Evolutionary conservation across 495 filamentous ascomycete species (phyloP), one percentile per base, ranked within the genome.

Genomic region (Lichina pygmaea): DNA sequence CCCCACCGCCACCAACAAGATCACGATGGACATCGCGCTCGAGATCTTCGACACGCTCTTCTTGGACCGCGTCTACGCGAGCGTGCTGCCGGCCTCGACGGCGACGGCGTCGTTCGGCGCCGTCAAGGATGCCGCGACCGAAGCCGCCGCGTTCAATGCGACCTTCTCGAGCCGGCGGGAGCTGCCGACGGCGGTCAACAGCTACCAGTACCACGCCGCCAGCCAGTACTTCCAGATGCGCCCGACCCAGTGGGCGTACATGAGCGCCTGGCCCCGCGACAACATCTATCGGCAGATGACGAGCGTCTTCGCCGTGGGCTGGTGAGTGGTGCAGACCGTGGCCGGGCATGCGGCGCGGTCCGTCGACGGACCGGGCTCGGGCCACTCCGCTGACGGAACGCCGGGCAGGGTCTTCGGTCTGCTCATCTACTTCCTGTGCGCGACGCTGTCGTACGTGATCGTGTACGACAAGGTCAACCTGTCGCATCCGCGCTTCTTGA

Each of bases 401-500:
- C 13, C 46, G 30, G 34, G n/a, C 54, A 93, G 85, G 77, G 55
- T 92, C 52, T 91, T 89, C 53, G 84, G 86, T 47, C 58, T 83
- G 31, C 50, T 82, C 39, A 60, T 85, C 50, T 95, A 95, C 66
- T 93, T 86, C 59, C 49, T 81, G 49, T 83, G 77, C 56, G 76
- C 86, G 15, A 68, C 76, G 37, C 65, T 92, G 31, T 93, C 84
- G 33, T 95, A 92, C 65, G 47, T 77, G 53, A 86, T 93, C 68
- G 65, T 95, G 62, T 95, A 93, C 67, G 86, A 95, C 62, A 84
- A 95, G 57, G 67, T 72, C 15, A 86, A 80, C 51, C 74, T 83
- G 63, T 65, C 79, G 9, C 89, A 95, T 57, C 86, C 86, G 36
- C 93, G 91, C 59, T 95, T 84, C 60, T 79, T 94, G 56, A 86